A percentile compares a stretch with the other conserved stretches of the same genome.
These are phyloP conservation scores for Polytrichum formosum DNA, from an alignment of 225 moss, liverwort and hornwort genomes.

Conservation along the genomic window DNA sequence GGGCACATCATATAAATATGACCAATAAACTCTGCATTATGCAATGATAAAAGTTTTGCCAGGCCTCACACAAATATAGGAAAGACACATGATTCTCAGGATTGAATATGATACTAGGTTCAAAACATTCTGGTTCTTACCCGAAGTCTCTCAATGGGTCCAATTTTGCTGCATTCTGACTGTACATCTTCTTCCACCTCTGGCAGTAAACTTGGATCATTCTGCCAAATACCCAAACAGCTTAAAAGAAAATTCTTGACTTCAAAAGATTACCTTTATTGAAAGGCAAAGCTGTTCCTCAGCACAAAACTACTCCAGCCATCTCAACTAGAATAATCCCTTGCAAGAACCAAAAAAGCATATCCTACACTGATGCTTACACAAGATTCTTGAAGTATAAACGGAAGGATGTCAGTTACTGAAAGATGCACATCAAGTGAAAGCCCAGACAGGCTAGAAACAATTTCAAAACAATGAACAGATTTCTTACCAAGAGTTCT, in stretches of 20 bases:
- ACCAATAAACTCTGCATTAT: no score
- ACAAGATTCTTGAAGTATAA: no score
- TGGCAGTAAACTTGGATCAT: slow-evolving; percentile 81
- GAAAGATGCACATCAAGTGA: not conserved
- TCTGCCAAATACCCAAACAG: slow-evolving; percentile 26
- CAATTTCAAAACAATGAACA: not conserved
- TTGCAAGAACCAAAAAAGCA: no score
- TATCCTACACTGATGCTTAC: no score
- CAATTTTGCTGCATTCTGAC: slow-evolving; percentile 90
- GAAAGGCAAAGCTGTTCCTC: no score
- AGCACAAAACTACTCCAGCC: no score
- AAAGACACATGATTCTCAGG: not conserved
- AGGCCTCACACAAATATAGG: not conserved
- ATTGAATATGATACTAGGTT: slow-evolving; percentile 3
- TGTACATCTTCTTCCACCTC: slow-evolving; percentile 95
- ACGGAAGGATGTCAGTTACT: not conserved
- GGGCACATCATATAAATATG: no score
- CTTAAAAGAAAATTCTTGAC: no score
- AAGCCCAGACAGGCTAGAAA: not conserved
- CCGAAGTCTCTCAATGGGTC: slow-evolving; percentile 94
- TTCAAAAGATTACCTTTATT: no score
- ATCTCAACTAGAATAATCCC: no score
- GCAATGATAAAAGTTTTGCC: not conserved
- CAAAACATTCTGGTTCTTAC: slow-evolving; percentile 35
- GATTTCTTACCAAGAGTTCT: slow-evolving; percentile 60